These are phyloP conservation scores for Syncephalastrum racemosum DNA, from an alignment of 371 early-diverging fungal genomes.

Conservation along the genomic window DNA sequence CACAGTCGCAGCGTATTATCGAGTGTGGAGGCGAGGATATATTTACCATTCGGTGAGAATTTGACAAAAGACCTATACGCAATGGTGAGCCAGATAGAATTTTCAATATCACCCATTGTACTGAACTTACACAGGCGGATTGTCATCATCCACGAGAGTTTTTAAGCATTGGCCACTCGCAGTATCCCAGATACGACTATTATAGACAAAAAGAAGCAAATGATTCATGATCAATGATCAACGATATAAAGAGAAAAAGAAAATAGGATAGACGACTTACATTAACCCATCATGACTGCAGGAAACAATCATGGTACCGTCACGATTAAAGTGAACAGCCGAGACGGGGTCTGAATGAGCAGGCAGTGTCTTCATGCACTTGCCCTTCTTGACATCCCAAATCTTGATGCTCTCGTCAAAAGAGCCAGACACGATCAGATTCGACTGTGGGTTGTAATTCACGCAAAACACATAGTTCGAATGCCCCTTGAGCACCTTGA, in stretches of 20 bases:
- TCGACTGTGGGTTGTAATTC: conserved; percentile 92
- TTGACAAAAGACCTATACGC: conserved; percentile 84
- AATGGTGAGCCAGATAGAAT: no score
- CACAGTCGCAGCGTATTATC: conserved; percentile 94
- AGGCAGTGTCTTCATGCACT: conserved; percentile 87
- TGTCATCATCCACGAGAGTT: conserved; percentile 91
- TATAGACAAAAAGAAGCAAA: no score
- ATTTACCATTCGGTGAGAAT: conserved; percentile 98
- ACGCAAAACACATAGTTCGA: conserved; percentile 97
- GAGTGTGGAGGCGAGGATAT: conserved; percentile 90
- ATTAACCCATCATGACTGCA: conserved; percentile 94
- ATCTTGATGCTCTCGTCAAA: conserved; percentile 95
- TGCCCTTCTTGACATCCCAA: conserved; percentile 95
- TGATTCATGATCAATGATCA: background rate
- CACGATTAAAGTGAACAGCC: conserved; percentile 94
- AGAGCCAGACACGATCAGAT: conserved; percentile 94
- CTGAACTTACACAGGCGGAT: conserved; percentile 82
- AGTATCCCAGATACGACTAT: conserved; percentile 97
- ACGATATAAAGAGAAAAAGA: background rate
- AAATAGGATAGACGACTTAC: conserved; percentile 51
- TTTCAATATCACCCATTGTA: background rate
- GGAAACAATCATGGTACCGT: conserved; percentile 95
- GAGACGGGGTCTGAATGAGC: conserved; percentile 98
- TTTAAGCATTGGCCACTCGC: conserved; percentile 95
- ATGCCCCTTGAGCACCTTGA: conserved; percentile 87